Evolutionary conservation across 2,329 filamentous ascomycete genomes (phyloP), one percentile per base, ranked within the genome.

Genomic region (Fusarium sarcochroum): DNA sequence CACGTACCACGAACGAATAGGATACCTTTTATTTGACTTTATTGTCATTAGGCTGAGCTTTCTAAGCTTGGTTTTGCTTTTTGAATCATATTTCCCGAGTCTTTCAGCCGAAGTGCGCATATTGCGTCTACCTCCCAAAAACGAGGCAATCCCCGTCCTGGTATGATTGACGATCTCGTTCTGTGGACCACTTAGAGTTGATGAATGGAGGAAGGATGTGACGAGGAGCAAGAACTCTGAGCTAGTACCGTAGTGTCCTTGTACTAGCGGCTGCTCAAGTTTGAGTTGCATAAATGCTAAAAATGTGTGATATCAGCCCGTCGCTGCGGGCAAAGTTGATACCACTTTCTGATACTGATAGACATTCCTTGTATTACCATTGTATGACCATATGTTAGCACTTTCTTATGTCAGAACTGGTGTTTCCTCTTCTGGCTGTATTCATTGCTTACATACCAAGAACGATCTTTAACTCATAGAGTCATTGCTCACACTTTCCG

Each of bases 181-280:
- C 35, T 11, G 14, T 30, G 32, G 14, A 42, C 64, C 65, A 69
- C 38, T 61, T 23, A 45, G 37, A 50, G 40, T 23, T 21, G 20
- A 44, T 10, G 15, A 13, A 32, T 9, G n/a, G 10, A 41, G 9
- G 30, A 21, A 13, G 46, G 45, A 60, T 54, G 64, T 60, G 53
- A 65, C 40, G 21, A n/a, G 18, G n/a, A 37, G 11, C 7, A 23
- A 42, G 37, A 32, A 58, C 6, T 64, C 8, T 23, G 23, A 30
- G 14, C 15, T 35, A 20, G 34, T 27, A 32, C 21, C 23, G 27
- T 23, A 37, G 15, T 41, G 13, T 25, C 20, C 40, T 51, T 64
- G 42, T n/a, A 38, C 53, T 66, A 66, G 62, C 54, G 62, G 60
- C 59, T 50, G 65, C 65, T 68, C 53, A 69, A 32, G 59, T 46